Evolutionary conservation across 495 filamentous ascomycete genomes (phyloP), one percentile per base, ranked within the genome.

Genomic region (Barbatosphaeria neglecta): DNA sequence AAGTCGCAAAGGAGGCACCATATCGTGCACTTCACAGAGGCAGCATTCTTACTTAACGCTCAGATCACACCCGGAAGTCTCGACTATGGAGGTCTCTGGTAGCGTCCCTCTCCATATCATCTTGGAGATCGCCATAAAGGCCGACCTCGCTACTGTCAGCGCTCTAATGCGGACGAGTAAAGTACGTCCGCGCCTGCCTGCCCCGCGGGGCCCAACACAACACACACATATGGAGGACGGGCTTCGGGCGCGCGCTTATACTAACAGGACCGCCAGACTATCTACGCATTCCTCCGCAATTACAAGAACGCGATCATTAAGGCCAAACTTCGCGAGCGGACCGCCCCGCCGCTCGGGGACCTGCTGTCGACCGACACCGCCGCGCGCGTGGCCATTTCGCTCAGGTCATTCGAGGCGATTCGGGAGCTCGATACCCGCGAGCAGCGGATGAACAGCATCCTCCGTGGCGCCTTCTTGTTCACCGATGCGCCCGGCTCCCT

Each of bases 361-460:
- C 24, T 57, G 1, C 27, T 64, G 9, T 61, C 62, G 0, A 61
- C 62, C 0, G 45, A 45, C 38, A 15, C 8, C 2, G 41, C 18
- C 0, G 18, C 48, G 7, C 56, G 60, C 2, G 31, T 48, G 8
- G 17, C 48, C 33, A 27, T 64, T 0, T 22, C 13, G 17, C 20
- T 55, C 1, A 44, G 44, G 17, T 53, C 39, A 3, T 64, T 55
- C 18, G 8, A 31, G 2, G 49, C 62, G 43, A 22, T 53, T 1
- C 22, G 31, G 18, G 65, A 68, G 22, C 33, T 64, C 3, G 54
- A 62, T 17, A 41, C 28, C 8, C 58, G 65, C 2, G 17, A 49
- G 2, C 25, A 11, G 13, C 50, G 55, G 1, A 47, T 55, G 31
- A 45, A 56, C 7, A 17, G 27, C 3, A 39, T 68, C 11, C 42